phyloP scores from a whole-genome alignment of 352 stramenopile species.

The Pythium chondricola region DNA sequence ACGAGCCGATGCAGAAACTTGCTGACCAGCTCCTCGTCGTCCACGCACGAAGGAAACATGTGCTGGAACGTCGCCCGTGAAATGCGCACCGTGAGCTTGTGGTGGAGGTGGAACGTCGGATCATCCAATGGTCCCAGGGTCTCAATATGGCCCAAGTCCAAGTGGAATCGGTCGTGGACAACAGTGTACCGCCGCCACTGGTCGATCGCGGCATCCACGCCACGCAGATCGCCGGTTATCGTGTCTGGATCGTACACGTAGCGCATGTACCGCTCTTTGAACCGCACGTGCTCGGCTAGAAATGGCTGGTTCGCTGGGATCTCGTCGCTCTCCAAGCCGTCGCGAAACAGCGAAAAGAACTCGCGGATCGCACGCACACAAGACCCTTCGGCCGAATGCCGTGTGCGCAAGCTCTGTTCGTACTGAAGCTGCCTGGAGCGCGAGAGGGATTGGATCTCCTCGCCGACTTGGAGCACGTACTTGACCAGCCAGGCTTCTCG shows the following conservation, averaged over 20 bases:
- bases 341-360: slow-evolving; percentile 15
- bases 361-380: slow-evolving; percentile 1
- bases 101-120: slow-evolving; percentile 5
- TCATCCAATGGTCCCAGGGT: slow-evolving; percentile 3
- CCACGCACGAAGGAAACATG: slow-evolving; percentile 7
- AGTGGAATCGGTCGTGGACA: slow-evolving; percentile 9
- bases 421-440: neutral
- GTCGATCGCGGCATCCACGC: slow-evolving; percentile 10
- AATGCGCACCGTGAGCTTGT: slow-evolving; percentile 2
- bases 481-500: slow-evolving; percentile 5
- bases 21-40: slow-evolving; percentile 3
- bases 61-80: slow-evolving; percentile 7
- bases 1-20: slow-evolving; percentile 1
- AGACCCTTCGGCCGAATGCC: neutral
- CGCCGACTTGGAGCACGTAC: no score
- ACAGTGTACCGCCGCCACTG: slow-evolving; percentile 14
- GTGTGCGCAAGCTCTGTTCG: neutral
- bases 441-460: neutral
- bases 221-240: slow-evolving; percentile 7
- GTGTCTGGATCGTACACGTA: slow-evolving; percentile 11
- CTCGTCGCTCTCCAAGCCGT: neutral
- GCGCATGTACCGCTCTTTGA: slow-evolving; percentile 3
- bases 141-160: neutral
- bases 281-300: neutral
- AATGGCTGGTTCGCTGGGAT: neutral